Evolutionary conservation across 306 rosid genomes (phyloP).

Genomic region (Neltuma alba): DNA sequence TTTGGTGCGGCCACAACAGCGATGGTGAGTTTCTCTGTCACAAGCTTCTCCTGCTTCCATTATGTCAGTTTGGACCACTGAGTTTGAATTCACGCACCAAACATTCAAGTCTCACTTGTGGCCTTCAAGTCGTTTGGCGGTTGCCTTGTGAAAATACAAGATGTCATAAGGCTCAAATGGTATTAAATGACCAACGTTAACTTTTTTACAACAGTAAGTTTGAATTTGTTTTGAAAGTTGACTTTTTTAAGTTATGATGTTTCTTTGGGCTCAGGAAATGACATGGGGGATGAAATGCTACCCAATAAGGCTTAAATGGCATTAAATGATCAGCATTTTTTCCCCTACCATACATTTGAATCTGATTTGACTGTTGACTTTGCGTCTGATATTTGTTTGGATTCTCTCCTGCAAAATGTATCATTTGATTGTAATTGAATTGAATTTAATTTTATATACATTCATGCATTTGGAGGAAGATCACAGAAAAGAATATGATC

Average conservation of each 20-base stretch:
- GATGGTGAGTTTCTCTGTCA: constrained; percentile 61
- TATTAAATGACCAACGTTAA: constrained; percentile 31
- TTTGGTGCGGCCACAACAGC: constrained; percentile 98
- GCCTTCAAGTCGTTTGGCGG: background rate
- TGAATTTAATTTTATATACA: background rate
- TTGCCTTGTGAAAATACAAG: constrained; percentile 20
- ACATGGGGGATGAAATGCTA: background rate
- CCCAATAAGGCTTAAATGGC: background rate
- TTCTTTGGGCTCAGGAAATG: background rate
- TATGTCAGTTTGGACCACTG: constrained; percentile 40
- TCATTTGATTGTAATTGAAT: background rate
- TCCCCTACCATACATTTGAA: background rate
- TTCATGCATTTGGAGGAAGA: background rate
- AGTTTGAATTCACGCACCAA: background rate
- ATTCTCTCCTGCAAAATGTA: background rate
- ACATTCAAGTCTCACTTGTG: constrained; percentile 24
- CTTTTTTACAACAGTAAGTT: background rate
- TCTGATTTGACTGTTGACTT: no score
- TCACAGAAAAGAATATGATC: no score
- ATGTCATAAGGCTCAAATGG: constrained; percentile 31
- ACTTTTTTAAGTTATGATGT: background rate
- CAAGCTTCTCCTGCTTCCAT: constrained; percentile 28
- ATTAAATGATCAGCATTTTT: constrained; percentile 25
- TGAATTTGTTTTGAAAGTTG: background rate
- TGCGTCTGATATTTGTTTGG: background rate